Evolutionary conservation across 2,329 filamentous ascomycete species (phyloP).

Genomic region (Microdochium paspali): DNA sequence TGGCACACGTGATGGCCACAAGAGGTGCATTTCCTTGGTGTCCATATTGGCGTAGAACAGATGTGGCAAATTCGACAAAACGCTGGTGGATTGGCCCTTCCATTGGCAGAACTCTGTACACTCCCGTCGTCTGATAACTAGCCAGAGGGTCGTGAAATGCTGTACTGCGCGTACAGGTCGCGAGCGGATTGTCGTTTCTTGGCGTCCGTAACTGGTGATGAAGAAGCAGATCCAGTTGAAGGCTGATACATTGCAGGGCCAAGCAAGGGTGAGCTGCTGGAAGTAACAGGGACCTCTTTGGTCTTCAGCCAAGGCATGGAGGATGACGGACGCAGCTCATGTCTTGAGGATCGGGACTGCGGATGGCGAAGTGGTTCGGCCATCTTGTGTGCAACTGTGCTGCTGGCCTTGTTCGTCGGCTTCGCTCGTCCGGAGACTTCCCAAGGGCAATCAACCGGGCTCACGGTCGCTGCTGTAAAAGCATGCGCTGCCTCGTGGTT

Average conservation of each 20-base stretch:
- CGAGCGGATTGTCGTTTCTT: conserved; percentile 31
- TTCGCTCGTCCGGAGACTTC: background rate
- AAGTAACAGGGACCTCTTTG: too few species aligned
- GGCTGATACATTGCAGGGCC: background rate
- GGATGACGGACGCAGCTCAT: background rate
- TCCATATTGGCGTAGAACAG: conserved; percentile 31
- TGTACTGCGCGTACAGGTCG: conserved; percentile 36
- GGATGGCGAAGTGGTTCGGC: background rate
- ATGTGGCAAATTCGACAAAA: conserved; percentile 35
- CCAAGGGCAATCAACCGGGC: conserved; percentile 2
- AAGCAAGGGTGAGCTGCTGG: background rate
- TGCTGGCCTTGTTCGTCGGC: background rate
- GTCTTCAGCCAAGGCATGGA: background rate
- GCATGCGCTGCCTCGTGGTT: conserved; percentile 3
- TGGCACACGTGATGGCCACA: conserved; percentile 42
- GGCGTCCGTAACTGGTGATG: conserved; percentile 14
- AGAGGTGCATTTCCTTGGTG: conserved; percentile 29
- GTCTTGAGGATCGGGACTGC: background rate
- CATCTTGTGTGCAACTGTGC: background rate
- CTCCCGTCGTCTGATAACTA: conserved; percentile 34
- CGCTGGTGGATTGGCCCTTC: conserved; percentile 17
- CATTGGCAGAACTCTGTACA: conserved; percentile 18
- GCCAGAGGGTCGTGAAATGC: conserved; percentile 33
- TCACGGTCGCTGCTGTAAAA: background rate
- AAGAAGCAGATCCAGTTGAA: background rate